Conservation (phyloP, 371 early-diverging fungal species). For the Catenaria anguillulae region DNA sequence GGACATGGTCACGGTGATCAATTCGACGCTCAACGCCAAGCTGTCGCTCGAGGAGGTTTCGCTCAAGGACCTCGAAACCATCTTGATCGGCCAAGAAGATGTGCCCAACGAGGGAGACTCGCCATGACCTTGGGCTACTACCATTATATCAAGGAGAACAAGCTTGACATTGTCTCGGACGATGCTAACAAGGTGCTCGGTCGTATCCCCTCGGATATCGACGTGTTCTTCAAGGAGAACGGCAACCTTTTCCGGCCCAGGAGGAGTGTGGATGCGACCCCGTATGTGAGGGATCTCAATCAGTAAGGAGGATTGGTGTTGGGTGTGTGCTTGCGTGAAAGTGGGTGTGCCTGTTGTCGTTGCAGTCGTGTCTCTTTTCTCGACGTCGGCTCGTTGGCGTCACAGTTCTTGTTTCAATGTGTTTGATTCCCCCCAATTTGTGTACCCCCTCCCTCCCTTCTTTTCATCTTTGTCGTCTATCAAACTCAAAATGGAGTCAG, state of each 20-base stretch:
- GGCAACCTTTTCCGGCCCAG: constrained; percentile 4
- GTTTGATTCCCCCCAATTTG: too few relatives aligned
- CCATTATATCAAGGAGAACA: not conserved
- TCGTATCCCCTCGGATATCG: not conserved
- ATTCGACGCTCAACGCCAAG: not conserved
- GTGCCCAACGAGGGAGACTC: not conserved
- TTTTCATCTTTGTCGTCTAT: too few relatives aligned
- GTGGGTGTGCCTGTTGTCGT: too few relatives aligned
- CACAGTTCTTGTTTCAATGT: too few relatives aligned
- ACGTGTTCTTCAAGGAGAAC: constrained; percentile 4
- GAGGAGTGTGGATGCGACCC: too few relatives aligned
- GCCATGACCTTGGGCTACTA: not conserved
- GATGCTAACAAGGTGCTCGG: constrained; percentile 1
- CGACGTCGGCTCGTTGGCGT: too few relatives aligned
- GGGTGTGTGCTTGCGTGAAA: too few relatives aligned
- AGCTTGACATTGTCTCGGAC: not conserved
- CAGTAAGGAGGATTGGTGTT: too few relatives aligned
- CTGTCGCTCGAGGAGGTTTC: constrained; percentile 1
- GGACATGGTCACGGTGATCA: not conserved
- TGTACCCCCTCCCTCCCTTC: too few relatives aligned
- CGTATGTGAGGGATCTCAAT: too few relatives aligned
- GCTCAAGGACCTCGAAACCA: not conserved
- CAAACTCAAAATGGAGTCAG: too few relatives aligned
- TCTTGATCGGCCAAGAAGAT: not conserved
- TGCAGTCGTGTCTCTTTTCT: too few relatives aligned